Evolutionary conservation across 148 eudicot species (phyloP), one percentile per base, ranked within the genome.

Genomic region (Limonium bicolor): DNA sequence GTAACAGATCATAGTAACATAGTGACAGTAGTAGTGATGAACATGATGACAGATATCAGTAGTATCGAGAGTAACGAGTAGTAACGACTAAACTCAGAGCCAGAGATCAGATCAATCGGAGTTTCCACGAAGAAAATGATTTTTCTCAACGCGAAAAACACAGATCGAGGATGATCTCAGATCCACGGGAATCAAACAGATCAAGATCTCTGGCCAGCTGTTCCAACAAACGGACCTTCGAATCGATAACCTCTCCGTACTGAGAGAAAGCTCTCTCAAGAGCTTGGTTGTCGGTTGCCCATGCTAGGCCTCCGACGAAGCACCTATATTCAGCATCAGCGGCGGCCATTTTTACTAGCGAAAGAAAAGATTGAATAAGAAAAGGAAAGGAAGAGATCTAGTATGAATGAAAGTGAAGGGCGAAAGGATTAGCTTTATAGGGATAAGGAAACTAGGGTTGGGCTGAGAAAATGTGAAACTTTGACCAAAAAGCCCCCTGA

Each of bases 251-350:
- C 0, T 64, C 58, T 4, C 86, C 93, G 46, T 31, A 82, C 48
- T 61, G 59, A 48, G 93, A 61, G 54, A 82, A 82, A 24, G 86
- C 86, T 0, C 17, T 11, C 48, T 58, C 77, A 4, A 82, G 64
- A 3, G 79, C 15, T 4, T 36, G 55, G 29, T 78, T 77, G 42
- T 58, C 66, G 56, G 93, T 82, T 63, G 77, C 82, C 93, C 93
- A 82, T 0, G 93, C 86, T n/a, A 82, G 72, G 41, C 93, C 93
- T 12, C 93, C 93, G 37, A 82, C 93, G 66, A 82, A 83, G 55
- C 94, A 83, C 28, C 94, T 62, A 61, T 16, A 83, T 47, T 83
- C 94, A 7, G 77, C 93, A 0, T 68, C 64, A n/a, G n/a, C 64
- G 10, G 69, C 66, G 16, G 74, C 72, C 83, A 80, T 76, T 60